Evolutionary conservation across 495 filamentous ascomycete genomes (phyloP), one percentile per base, ranked within the genome.

Genomic region (Aspergillus bertholletiae): DNA sequence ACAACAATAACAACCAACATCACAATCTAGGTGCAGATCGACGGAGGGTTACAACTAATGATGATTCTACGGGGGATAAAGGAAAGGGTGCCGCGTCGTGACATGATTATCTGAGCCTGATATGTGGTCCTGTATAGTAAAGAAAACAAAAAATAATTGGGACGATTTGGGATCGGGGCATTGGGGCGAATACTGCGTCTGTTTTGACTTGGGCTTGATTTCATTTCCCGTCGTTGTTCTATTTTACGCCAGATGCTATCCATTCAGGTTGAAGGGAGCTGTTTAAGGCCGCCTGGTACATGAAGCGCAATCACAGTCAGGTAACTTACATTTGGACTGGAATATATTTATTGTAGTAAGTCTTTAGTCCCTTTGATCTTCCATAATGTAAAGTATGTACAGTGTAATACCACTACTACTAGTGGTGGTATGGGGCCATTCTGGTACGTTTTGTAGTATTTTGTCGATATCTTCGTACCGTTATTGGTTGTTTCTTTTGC

Each of bases 71-170:
- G 46, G 67, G 60, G 18, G 75, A 80, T 47, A 78, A 78, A 61
- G 66, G 61, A 53, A 80, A 77, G 60, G 70, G 58, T 34, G 48
- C 59, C 55, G 59, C 59, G 51, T 68, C 66, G 60, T 75, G 62
- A 71, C 35, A 40, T 9, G 39, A 55, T 56, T 40, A 23, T 53
- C 45, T 55, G 41, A 61, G 48, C 62, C 65, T 64, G 66, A 63
- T 54, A 64, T 63, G 66, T 47, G 67, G 67, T 69, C 69, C 66
- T 78, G 73, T 78, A 78, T 64, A 76, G 69, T 76, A 78, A 70
- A 73, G 59, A 67, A 61, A 66, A 63, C 47, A 55, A 64, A 69
- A 66, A 66, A 70, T 66, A 58, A 70, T 75, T 72, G 73, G 68
- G 70, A 73, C 65, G 66, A 71, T 68, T 75, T 71, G 67, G 70